Evolutionary conservation across 257 asterid species (phyloP).

Genomic region (Ilex asprella): DNA sequence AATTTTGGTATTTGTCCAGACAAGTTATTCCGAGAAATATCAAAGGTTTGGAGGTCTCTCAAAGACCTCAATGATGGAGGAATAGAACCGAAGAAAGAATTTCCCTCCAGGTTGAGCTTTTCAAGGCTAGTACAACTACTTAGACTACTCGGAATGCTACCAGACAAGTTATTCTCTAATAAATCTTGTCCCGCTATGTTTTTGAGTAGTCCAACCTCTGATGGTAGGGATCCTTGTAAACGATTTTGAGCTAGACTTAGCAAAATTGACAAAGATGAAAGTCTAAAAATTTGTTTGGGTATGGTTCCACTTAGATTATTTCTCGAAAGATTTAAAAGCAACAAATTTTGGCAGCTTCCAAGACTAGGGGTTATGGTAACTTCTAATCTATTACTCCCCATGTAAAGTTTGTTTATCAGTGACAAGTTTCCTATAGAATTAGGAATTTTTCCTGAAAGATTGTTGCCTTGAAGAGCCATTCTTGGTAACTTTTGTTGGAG

Average conservation of each 20-base stretch:
- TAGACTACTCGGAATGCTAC: constrained; percentile 16
- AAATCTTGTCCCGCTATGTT: constrained; percentile 14
- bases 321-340: constrained; percentile 9
- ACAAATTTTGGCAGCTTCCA: constrained; percentile 12
- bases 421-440: constrained; percentile 5
- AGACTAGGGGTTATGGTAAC: constrained; percentile 12
- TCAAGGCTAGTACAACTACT: constrained; percentile 19
- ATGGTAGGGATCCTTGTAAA: constrained; percentile 15
- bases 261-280: constrained; percentile 10
- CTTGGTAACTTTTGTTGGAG: too few relatives aligned
- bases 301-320: constrained; percentile 13
- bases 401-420: constrained; percentile 7
- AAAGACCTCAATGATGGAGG: too few relatives aligned
- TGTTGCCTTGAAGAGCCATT: too few relatives aligned
- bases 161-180: constrained; percentile 16
- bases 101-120: not conserved
- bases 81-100: too few relatives aligned
- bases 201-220: constrained; percentile 15
- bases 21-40: too few relatives aligned
- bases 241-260: constrained; percentile 15
- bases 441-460: too few relatives aligned
- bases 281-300: constrained; percentile 13
- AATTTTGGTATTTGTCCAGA: too few relatives aligned
- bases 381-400: constrained; percentile 11
- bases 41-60: too few relatives aligned